Base-by-base conservation (phyloP, 345 rosid species). In the Salix brachista region DNA sequence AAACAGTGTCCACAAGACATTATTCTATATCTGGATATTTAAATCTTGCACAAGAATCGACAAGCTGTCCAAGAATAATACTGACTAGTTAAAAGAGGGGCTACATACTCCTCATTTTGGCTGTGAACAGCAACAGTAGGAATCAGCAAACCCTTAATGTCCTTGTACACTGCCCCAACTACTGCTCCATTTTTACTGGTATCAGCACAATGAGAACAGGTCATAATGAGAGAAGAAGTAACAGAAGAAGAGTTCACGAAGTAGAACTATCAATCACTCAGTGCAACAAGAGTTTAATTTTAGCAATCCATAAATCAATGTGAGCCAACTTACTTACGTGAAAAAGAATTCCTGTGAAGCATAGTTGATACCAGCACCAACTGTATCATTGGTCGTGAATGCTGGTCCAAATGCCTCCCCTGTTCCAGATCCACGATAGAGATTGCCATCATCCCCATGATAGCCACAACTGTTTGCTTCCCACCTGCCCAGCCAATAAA, bases 121-220 rank as follows among this genome's bases (percentile, higher is more conserved):
- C 98, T 96, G 81, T 96, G 95, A 83, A 96, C 97, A 81, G 95
- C 89, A 87, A 92, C 79, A 10, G 99, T 96, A 61, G 99, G 99
- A 82, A 88, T 91, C 66, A 93, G 82, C 77, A 91, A 84, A 77
- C 92, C 90, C 78, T 85, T 90, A 78, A 93, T 84, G 54, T 89
- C 91, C 88, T 92, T 91, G 78, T 75, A 58, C 67, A 86, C 86
- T 13, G 91, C 76, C 67, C 99, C 95, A 37, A 96, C 92, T 36
- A 94, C 16, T 7, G 81, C 70, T 76, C 94, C 94, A 79, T 94
- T 93, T 87, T 96, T 93, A 75, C 99, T 96, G 91, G 78, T 73
- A 86, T 42, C 82, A 81, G 75, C 39, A 78, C 41, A 76, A 71
- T 42, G 6, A 75, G 66, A 62, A 72, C 18, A 69, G 2, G 42